phyloP scores from a whole-genome alignment of 208 protist genomes.

The Leishmania tropica region DNA sequence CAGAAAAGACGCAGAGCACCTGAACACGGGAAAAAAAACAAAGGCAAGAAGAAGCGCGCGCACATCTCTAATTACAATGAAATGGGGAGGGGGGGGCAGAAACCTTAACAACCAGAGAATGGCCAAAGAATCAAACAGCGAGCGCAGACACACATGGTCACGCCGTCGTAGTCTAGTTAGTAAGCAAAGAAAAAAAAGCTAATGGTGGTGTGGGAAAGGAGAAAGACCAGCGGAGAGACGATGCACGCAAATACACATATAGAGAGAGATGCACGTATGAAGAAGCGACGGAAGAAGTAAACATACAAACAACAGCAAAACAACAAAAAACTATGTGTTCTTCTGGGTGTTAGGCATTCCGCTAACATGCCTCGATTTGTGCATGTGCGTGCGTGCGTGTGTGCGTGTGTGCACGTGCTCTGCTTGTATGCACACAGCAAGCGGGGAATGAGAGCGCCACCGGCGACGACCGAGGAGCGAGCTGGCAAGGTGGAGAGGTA shows the following conservation, averaged over 20 bases:
- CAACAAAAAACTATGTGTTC: constrained; percentile 6
- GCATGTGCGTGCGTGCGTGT: too few relatives aligned
- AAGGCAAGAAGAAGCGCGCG: background rate
- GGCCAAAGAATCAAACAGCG: background rate
- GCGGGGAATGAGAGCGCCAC: background rate
- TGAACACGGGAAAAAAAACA: background rate
- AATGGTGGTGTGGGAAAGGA: too few relatives aligned
- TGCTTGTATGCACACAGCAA: background rate
- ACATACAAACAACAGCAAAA: constrained; percentile 6
- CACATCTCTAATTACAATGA: background rate
- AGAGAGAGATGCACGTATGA: background rate
- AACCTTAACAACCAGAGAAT: background rate
- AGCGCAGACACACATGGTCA: background rate
- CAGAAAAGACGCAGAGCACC: background rate
- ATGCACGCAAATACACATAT: background rate
- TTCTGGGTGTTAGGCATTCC: background rate
- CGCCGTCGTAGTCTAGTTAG: background rate
- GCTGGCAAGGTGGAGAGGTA: background rate
- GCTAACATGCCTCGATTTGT: too few relatives aligned
- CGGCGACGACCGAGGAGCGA: background rate
- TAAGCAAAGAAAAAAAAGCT: background rate
- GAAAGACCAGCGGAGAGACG: background rate
- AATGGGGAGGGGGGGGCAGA: too few relatives aligned
- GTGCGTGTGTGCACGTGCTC: too few relatives aligned
- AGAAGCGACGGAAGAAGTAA: background rate